Evolutionary conservation across 2,329 filamentous ascomycete species (phyloP).

Genomic region (Pyrenochaeta sp.): DNA sequence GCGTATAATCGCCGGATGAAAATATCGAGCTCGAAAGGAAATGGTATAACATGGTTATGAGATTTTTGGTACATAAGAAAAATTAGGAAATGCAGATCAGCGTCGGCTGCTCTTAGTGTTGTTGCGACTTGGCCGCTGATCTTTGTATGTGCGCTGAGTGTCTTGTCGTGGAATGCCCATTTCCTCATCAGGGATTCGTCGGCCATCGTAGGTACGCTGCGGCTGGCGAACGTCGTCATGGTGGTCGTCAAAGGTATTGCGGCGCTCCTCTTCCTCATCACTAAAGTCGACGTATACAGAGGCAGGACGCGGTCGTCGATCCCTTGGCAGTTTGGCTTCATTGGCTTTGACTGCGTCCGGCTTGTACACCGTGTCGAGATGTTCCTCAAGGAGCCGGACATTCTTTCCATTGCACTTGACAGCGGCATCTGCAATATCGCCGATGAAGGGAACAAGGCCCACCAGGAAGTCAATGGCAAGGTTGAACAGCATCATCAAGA

Average conservation of each 20-base stretch:
- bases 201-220: conserved; percentile 37
- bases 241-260: conserved; percentile 28
- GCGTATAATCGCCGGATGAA: not conserved
- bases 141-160: conserved; percentile 22
- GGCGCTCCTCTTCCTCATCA: conserved; percentile 47
- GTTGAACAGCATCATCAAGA: conserved; percentile 81
- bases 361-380: conserved; percentile 73
- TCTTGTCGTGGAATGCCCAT: conserved; percentile 38
- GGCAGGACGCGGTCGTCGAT: conserved; percentile 51
- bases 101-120: conserved; percentile 32
- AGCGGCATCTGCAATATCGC: conserved; percentile 76
- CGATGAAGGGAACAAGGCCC: conserved; percentile 77
- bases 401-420: conserved; percentile 82
- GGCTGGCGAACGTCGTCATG: conserved; percentile 40
- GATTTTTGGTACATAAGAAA: conserved; percentile 9
- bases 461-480: conserved; percentile 76
- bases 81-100: conserved; percentile 4
- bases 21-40: not conserved
- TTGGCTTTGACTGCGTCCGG: conserved; percentile 41
- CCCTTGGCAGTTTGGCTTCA: conserved; percentile 25
- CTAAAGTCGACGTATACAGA: conserved; percentile 58
- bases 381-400: conserved; percentile 72
- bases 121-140: conserved; percentile 34
- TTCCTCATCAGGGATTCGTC: conserved; percentile 41
- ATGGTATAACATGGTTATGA: not conserved